Evolutionary conservation across 306 rosid species (phyloP), one percentile per base, ranked within the genome.

Genomic region (Gastrolobium villosum): DNA sequence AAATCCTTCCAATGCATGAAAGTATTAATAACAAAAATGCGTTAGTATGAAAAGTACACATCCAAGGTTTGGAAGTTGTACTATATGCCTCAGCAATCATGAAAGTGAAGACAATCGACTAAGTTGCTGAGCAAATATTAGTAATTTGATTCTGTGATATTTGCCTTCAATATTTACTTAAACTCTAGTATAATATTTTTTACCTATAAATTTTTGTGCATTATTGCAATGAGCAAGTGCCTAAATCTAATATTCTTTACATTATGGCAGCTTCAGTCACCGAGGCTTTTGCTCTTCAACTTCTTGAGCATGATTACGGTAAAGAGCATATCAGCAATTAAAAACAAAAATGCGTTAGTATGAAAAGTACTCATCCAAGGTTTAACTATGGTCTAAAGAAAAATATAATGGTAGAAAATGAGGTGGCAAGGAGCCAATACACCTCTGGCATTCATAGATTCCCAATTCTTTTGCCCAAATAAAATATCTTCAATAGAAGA

Each of bases 61-160:
- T 14, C n/a, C 7, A 49, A 37, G 10, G 72, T 57, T 40, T 20
- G 60, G 55, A 64, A 65, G 66, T 14, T 15, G 56, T 28, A 13
- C 37, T 43, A 26, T 15, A 35, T 59, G 55, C 61, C 62, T 7
- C 34, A 7, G 55, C 32, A 14, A 59, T 28, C 2, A 43, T 52
- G 71, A 8, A 11, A 11, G 50, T 6, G 26, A 11, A 34, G 75
- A 35, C 55, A 36, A 10, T 79, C 55, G 3, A 52, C 41, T 9
- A 32, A 10, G 37, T 66, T 65, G 80, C 56, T 67, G 49, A 52
- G 43, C 7, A 43, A 15, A 74, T 53, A 52, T 68, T 54, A 30
- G 37, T 9, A 14, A 28, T 32, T 62, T 41, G 44, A 63, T 30
- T 55, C 3, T 32, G 66, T 39, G 70, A 74, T 31, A 69, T 63